Evolutionary conservation across 2,329 filamentous ascomycete genomes (phyloP).

Genomic region (Ascochyta viciae-villosae): DNA sequence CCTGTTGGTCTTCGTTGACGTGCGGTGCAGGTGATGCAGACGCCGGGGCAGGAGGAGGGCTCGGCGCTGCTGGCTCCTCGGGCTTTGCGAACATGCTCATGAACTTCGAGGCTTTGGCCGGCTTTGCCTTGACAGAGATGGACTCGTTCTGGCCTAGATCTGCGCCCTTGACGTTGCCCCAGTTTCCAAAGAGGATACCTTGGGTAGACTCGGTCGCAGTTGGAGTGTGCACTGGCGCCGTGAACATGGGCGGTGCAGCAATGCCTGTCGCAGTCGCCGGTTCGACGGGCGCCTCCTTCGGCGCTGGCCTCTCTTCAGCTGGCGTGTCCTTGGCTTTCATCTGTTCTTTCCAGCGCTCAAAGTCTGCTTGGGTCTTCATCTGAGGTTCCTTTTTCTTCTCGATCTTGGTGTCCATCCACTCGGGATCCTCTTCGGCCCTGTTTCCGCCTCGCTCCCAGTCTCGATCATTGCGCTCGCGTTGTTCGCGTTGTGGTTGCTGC

Average conservation of each 20-base stretch:
- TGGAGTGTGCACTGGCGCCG: constrained; percentile 58
- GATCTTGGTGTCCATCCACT: constrained; percentile 80
- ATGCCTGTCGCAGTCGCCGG: constrained; percentile 27
- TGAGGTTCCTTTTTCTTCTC: constrained; percentile 73
- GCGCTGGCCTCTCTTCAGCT: constrained; percentile 57
- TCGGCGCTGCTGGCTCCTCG: constrained; percentile 39
- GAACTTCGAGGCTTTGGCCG: constrained; percentile 81
- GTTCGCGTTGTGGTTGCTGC: constrained; percentile 30
- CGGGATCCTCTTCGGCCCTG: constrained; percentile 72
- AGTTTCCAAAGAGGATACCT: constrained; percentile 78
- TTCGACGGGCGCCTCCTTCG: constrained; percentile 32
- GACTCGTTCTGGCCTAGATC: constrained; percentile 41
- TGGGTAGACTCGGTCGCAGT: constrained; percentile 68
- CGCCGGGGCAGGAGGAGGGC: constrained; percentile 21
- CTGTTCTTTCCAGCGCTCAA: constrained; percentile 90
- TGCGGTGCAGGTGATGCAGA: constrained; percentile 42
- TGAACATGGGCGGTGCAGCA: constrained; percentile 48
- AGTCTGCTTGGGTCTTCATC: constrained; percentile 84
- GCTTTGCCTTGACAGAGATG: constrained; percentile 53
- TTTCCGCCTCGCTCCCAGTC: constrained; percentile 62
- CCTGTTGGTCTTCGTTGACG: constrained; percentile 76
- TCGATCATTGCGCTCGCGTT: constrained; percentile 55
- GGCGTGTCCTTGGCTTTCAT: constrained; percentile 73
- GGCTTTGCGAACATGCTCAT: constrained; percentile 70
- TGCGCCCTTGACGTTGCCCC: constrained; percentile 58